A percentile compares a stretch with the other conserved stretches of the same genome.
These are phyloP conservation scores for Elongisporangium undulatum DNA, from an alignment of 352 stramenopile species.

Conservation along the genomic window DNA sequence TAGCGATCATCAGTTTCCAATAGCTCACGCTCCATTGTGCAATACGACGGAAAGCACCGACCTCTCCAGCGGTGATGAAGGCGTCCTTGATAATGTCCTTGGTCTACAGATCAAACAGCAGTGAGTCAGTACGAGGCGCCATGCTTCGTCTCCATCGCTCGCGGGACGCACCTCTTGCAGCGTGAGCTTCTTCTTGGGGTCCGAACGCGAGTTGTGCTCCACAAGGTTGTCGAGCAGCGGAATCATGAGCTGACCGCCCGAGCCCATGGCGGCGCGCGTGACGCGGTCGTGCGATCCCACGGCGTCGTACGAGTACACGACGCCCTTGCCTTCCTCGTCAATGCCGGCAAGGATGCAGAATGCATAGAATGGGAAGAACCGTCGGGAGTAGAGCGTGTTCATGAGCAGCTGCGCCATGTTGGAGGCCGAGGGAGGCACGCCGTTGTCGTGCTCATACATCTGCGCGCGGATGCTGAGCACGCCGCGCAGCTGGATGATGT, in stretches of 20 bases:
- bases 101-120: slow-evolving; percentile 26
- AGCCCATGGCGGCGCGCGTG: slow-evolving; percentile 79
- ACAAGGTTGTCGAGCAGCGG: slow-evolving; percentile 98
- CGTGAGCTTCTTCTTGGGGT: slow-evolving; percentile 90
- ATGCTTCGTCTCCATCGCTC: not conserved
- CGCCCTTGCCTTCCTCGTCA: slow-evolving; percentile 95
- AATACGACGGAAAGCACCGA: slow-evolving; percentile 13
- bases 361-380: slow-evolving; percentile 99
- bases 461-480: slow-evolving; percentile 77
- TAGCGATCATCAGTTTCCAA: slow-evolving; percentile 5
- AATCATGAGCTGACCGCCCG: slow-evolving; percentile 96
- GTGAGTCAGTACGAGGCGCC: not conserved
- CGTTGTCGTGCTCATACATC: slow-evolving; percentile 95
- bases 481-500: slow-evolving; percentile 82
- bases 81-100: slow-evolving; percentile 99
- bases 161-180: slow-evolving; percentile 79
- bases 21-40: not conserved
- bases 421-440: slow-evolving; percentile 88
- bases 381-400: slow-evolving; percentile 97
- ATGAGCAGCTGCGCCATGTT: slow-evolving; percentile 95
- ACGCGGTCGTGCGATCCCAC: slow-evolving; percentile 90
- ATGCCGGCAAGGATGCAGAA: slow-evolving; percentile 98
- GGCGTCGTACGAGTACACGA: slow-evolving; percentile 98
- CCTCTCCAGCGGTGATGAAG: slow-evolving; percentile 97
- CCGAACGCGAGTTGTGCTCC: slow-evolving; percentile 84